Conservation (phyloP, 345 rosid species). For the Chamaenerion angustifolium region DNA sequence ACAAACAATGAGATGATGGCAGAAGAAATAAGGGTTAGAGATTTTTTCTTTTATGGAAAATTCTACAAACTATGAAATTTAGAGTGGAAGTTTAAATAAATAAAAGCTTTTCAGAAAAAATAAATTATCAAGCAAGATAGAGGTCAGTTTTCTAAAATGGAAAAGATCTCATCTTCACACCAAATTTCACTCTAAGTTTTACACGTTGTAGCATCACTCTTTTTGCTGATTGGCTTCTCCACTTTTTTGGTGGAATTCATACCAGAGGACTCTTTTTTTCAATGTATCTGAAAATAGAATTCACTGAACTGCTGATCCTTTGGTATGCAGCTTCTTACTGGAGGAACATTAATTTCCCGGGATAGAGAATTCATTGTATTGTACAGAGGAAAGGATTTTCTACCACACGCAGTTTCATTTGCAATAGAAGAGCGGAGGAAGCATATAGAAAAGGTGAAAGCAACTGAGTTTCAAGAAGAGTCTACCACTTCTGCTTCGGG, state of each 20-base stretch:
- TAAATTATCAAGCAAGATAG: no score
- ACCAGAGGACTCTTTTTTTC: no score
- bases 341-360: conserved; percentile 70
- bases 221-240: no score
- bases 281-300: no score
- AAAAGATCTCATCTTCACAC: no score
- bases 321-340: conserved; percentile 69
- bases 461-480: conserved; percentile 13
- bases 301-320: conserved; percentile 9
- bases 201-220: no score
- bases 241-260: no score
- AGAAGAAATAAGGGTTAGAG: conserved; percentile 73
- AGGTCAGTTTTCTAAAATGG: no score
- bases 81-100: no score
- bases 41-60: neutral
- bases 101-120: no score
- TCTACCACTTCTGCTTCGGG: conserved; percentile 8
- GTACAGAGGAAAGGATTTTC: conserved; percentile 95
- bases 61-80: neutral
- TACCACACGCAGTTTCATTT: conserved; percentile 73
- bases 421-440: conserved; percentile 69
- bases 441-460: conserved; percentile 21
- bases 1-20: conserved; percentile 77
- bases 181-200: no score
- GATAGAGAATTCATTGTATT: conserved; percentile 70